phyloP scores from a whole-genome alignment of 768 basidiomycete genomes.

The Mycena amicta region DNA sequence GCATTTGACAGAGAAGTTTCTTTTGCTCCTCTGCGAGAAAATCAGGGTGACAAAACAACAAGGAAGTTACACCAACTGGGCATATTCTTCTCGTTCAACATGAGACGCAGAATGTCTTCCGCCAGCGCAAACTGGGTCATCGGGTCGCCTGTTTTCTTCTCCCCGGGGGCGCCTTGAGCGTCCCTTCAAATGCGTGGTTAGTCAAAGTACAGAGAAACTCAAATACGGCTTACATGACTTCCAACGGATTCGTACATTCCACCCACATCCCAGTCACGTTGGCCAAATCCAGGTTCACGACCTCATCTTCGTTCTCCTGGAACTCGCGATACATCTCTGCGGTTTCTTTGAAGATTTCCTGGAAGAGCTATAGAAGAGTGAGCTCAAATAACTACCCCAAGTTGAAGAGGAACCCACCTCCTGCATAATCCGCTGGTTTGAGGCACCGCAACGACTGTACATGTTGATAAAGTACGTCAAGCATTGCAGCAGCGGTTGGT shows the following conservation, averaged over 20 bases:
- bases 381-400: no score
- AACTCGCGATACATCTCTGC: slow-evolving; percentile 25
- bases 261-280: slow-evolving; percentile 66
- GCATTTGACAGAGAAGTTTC: slow-evolving; percentile 64
- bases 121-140: slow-evolving; percentile 53
- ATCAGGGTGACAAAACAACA: not conserved
- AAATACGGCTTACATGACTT: slow-evolving; percentile 42
- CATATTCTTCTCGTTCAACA: slow-evolving; percentile 46
- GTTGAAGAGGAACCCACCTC: slow-evolving; percentile 56
- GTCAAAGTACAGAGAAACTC: not conserved
- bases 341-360: slow-evolving; percentile 40
- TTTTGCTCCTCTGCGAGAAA: slow-evolving; percentile 62
- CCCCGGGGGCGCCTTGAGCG: slow-evolving; percentile 29
- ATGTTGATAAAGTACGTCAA: slow-evolving; percentile 84
- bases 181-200: slow-evolving; percentile 16
- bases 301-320: slow-evolving; percentile 57
- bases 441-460: slow-evolving; percentile 78
- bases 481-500: slow-evolving; percentile 84
- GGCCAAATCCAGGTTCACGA: slow-evolving; percentile 57
- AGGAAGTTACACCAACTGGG: slow-evolving; percentile 47
- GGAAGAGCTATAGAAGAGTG: slow-evolving; percentile 57
- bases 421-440: slow-evolving; percentile 75
- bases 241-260: slow-evolving; percentile 77
- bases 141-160: slow-evolving; percentile 27
- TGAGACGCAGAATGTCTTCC: slow-evolving; percentile 44